Conservation (phyloP, 225 moss, liverwort and hornwort species). For the Pleurozium schreberi region DNA sequence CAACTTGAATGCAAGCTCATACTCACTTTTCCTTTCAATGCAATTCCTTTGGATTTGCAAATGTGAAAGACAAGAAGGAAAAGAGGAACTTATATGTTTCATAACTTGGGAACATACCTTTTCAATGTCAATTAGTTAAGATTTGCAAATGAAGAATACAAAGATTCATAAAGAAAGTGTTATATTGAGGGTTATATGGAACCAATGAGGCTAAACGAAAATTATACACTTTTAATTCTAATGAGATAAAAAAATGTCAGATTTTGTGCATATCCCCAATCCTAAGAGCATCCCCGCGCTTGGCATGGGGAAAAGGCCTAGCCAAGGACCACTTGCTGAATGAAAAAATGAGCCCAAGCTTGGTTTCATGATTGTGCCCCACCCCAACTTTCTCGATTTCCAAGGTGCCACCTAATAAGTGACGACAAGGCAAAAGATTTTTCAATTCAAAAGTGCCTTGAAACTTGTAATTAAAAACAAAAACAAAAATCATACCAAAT, state of each 20-base stretch:
- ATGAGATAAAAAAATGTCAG: not conserved
- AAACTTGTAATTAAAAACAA: too few relatives aligned
- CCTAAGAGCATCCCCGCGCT: too few relatives aligned
- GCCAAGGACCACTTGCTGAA: too few relatives aligned
- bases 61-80: not conserved
- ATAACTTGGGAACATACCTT: not conserved
- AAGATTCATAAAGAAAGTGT: not conserved
- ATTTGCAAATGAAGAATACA: not conserved
- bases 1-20: not conserved
- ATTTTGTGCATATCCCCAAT: not conserved
- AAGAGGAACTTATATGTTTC: not conserved
- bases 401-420: too few relatives aligned
- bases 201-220: not conserved
- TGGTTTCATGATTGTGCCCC: too few relatives aligned
- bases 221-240: not conserved
- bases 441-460: too few relatives aligned
- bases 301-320: too few relatives aligned
- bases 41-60: not conserved
- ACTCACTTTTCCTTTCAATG: not conserved
- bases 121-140: not conserved
- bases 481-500: too few relatives aligned
- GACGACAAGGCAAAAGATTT: too few relatives aligned
- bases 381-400: too few relatives aligned
- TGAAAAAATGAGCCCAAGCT: too few relatives aligned
- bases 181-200: not conserved